Percentiles rank a stretch among this genome's conserved stretches.
These are phyloP conservation scores for Trichoderma cornu-damae DNA, from an alignment of 2,329 filamentous ascomycete genomes.

Conservation along the genomic window DNA sequence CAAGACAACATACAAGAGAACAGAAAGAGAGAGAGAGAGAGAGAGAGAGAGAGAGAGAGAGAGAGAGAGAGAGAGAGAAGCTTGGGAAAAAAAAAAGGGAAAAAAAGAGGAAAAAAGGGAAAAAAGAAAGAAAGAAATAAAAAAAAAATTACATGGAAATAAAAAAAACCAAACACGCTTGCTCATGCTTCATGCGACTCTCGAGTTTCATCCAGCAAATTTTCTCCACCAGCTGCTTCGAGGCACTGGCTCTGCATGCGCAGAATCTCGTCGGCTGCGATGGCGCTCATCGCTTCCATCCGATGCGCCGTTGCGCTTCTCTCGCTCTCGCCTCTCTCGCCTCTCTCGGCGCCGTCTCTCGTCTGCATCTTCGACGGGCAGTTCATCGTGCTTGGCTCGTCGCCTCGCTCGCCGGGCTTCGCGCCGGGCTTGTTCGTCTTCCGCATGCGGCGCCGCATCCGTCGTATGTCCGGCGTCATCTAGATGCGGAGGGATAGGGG, in stretches of 20 bases:
- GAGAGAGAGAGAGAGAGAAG: background rate
- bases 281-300: slow-evolving; percentile 44
- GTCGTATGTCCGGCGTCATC: slow-evolving; percentile 34
- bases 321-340: slow-evolving; percentile 40
- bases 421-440: slow-evolving; percentile 47
- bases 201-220: slow-evolving; percentile 38
- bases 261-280: slow-evolving; percentile 37
- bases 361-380: slow-evolving; percentile 39
- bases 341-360: slow-evolving; percentile 41
- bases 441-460: slow-evolving; percentile 33
- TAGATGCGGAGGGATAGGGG: slow-evolving; percentile 48
- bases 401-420: slow-evolving; percentile 45
- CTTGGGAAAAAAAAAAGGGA: background rate
- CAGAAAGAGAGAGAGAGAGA: background rate
- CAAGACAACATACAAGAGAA: background rate
- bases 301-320: slow-evolving; percentile 31
- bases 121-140: background rate
- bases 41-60: background rate
- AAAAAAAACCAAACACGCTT: slow-evolving; percentile 6
- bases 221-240: slow-evolving; percentile 58
- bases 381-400: slow-evolving; percentile 40
- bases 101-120: background rate
- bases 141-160: background rate
- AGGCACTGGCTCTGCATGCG: slow-evolving; percentile 44
- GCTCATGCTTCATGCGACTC: slow-evolving; percentile 10